A percentile compares a stretch with the other conserved stretches of the same genome.
Evolutionary conservation across 2,329 filamentous ascomycete genomes (phyloP).

Genomic region (Thermoascus crustaceus): DNA sequence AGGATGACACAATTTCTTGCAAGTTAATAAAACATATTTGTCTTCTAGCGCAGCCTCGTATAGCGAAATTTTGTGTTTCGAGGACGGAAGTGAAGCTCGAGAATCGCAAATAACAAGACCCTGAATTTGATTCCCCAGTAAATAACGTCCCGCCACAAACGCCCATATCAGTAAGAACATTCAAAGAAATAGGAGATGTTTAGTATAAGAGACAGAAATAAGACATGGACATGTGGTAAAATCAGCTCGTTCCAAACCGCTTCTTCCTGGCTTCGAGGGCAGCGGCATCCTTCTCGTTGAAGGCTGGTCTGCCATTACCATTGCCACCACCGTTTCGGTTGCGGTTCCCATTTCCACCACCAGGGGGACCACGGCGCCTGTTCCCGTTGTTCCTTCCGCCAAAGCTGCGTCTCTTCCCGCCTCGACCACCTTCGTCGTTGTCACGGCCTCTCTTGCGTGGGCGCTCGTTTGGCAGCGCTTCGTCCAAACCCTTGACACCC

Average conservation of each 20-base stretch:
- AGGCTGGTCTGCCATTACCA: conserved; percentile 12
- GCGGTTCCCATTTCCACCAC: conserved; percentile 16
- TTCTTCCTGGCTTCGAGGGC: conserved; percentile 42
- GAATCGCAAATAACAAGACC: no score
- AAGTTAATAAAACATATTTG: no score
- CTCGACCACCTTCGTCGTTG: conserved; percentile 30
- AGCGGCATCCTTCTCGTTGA: conserved; percentile 34
- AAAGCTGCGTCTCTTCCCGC: conserved; percentile 35
- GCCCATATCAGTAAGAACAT: no score
- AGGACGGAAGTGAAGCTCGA: neutral
- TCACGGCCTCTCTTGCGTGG: conserved; percentile 34
- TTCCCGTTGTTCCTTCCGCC: conserved; percentile 26
- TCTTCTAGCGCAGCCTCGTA: no score
- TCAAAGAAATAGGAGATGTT: neutral
- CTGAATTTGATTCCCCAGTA: no score
- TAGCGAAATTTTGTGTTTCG: no score
- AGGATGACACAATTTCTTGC: no score
- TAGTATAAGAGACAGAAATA: conserved; percentile 1
- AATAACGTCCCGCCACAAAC: no score
- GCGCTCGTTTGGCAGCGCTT: conserved; percentile 36
- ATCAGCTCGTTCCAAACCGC: conserved; percentile 33
- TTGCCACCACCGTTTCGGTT: conserved; percentile 15
- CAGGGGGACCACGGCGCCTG: conserved; percentile 14
- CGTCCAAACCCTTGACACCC: conserved; percentile 36
- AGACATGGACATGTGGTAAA: conserved; percentile 3